These are phyloP conservation scores for Ilex aquifolium DNA, from an alignment of 257 asterid genomes.

Conservation along the genomic window DNA sequence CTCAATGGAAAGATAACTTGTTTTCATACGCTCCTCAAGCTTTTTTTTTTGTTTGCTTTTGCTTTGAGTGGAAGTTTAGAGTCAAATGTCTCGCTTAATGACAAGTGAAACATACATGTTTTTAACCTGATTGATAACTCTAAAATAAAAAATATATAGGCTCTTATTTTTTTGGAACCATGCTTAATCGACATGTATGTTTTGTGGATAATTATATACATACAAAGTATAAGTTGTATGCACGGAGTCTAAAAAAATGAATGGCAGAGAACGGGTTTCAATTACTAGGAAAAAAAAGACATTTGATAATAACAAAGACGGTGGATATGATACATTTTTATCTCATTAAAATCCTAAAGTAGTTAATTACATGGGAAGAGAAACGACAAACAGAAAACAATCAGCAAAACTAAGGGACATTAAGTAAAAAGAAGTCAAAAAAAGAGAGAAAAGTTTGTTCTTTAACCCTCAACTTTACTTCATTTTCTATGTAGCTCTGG, in stretches of 20 bases:
- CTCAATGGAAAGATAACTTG: neutral
- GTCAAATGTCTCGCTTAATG: constrained; percentile 1
- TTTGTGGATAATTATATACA: no score
- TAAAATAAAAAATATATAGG: no score
- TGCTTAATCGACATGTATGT: no score
- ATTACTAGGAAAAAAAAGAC: neutral
- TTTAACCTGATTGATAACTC: no score
- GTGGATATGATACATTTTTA: no score
- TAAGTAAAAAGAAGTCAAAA: neutral
- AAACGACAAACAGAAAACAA: constrained; percentile 18
- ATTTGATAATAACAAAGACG: no score
- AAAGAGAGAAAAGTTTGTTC: neutral
- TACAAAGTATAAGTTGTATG: no score
- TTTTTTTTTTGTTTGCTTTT: neutral
- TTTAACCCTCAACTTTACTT: no score
- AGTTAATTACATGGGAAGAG: constrained; percentile 29
- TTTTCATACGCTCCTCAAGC: neutral
- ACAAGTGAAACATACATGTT: no score
- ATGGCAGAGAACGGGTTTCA: neutral
- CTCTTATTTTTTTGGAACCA: no score
- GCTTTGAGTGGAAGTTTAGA: neutral
- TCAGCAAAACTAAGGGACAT: constrained; percentile 7
- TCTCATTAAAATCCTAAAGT: constrained; percentile 16
- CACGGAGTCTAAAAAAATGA: no score
- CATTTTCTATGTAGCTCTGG: constrained; percentile 8